phyloP scores from a whole-genome alignment of 2,329 filamentous ascomycete genomes.

The Lecanicillium sp. region DNA sequence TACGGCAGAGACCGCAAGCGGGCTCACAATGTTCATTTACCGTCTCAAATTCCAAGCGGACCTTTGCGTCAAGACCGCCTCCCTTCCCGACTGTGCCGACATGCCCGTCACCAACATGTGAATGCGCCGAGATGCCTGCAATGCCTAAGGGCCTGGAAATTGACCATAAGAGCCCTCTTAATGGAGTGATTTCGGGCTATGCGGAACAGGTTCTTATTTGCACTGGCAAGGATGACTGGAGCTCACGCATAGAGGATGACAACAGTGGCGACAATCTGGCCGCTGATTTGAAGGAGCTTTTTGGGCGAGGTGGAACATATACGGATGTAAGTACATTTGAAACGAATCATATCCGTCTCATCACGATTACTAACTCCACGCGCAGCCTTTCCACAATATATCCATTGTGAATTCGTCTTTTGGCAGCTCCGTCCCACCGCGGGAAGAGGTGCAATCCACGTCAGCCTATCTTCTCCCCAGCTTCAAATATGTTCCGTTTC shows the following conservation, averaged over 20 bases:
- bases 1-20: background rate
- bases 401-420: constrained; percentile 73
- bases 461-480: constrained; percentile 74
- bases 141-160: constrained; percentile 65
- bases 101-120: constrained; percentile 72
- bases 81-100: constrained; percentile 37
- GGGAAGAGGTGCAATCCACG: constrained; percentile 39
- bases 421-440: constrained; percentile 42
- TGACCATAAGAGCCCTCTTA: constrained; percentile 61
- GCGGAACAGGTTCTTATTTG: constrained; percentile 77
- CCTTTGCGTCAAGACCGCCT: constrained; percentile 12
- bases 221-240: constrained; percentile 75
- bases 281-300: constrained; percentile 62
- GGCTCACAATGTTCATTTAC: background rate
- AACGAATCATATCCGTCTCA: background rate
- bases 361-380: background rate
- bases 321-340: constrained; percentile 48
- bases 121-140: constrained; percentile 58
- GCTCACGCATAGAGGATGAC: constrained; percentile 77
- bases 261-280: constrained; percentile 58
- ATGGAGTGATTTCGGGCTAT: constrained; percentile 72
- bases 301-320: constrained; percentile 59
- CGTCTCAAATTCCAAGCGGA: constrained; percentile 1
- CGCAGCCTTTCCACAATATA: constrained; percentile 75
- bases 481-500: constrained; percentile 71